Evolutionary conservation across 192 early-diverging fungal genomes (phyloP).

Genomic region (Podila horticola): DNA sequence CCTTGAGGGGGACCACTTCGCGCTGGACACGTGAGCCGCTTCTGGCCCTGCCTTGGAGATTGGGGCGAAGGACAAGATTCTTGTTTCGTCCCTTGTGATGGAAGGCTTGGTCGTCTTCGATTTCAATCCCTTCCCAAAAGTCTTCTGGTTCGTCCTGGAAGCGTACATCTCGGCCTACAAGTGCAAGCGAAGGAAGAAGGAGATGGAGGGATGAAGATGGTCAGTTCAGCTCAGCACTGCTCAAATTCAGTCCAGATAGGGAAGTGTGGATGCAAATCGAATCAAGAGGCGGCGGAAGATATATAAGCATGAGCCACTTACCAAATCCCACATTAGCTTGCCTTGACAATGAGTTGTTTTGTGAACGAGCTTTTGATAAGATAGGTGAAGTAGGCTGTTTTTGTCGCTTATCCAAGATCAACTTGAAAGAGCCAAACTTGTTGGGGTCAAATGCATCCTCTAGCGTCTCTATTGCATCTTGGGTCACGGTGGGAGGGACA

Average conservation of each 20-base stretch:
- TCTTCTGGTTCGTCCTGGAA: constrained; percentile 34
- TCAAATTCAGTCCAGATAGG: too few species aligned
- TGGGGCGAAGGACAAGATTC: constrained; percentile 15
- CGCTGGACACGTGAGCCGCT: constrained; percentile 34
- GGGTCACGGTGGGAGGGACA: neutral
- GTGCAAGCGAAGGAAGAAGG: constrained; percentile 1
- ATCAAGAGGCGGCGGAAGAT: too few species aligned
- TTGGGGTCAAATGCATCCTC: constrained; percentile 15
- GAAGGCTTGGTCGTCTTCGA: constrained; percentile 12
- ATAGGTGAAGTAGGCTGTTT: neutral
- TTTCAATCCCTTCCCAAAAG: constrained; percentile 39
- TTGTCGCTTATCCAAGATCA: neutral
- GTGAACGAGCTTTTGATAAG: neutral
- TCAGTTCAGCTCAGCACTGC: too few species aligned
- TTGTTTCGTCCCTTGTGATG: constrained; percentile 22
- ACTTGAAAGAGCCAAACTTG: constrained; percentile 14
- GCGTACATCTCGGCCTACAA: constrained; percentile 25
- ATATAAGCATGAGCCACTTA: constrained; percentile 17
- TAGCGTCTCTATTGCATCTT: constrained; percentile 26
- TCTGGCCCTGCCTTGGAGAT: constrained; percentile 20
- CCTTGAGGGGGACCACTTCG: constrained; percentile 33
- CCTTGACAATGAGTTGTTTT: constrained; percentile 13
- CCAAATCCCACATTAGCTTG: constrained; percentile 9
- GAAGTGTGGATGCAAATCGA: neutral
- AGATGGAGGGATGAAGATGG: neutral